Base-by-base conservation (phyloP, 2,329 filamentous ascomycete species). In the Trichoderma brevicompactum region DNA sequence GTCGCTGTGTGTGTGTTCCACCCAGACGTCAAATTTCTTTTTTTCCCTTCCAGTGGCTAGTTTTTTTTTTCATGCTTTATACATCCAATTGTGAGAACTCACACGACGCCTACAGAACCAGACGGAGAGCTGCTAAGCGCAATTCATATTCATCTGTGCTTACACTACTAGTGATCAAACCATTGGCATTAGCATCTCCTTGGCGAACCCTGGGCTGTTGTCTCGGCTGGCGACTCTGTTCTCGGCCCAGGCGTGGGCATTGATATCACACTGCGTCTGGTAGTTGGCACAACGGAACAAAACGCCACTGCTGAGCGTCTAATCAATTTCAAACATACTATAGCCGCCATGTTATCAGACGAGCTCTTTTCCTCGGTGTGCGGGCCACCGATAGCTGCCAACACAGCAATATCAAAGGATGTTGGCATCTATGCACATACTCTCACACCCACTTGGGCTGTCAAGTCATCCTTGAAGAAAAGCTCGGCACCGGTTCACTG, bases 401-500 rank as follows among this genome's bases (percentile, higher is more conserved):
- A 88, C 74, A 88, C 87, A 2, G 83, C 86, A 69, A 81, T 89
- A 61, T 82, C 85, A 65, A 88, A 94, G 78, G 93, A 97, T 79
- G 89, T 92, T 56, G 92, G 92, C 72, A 92, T 98, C 74, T 95
- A 96, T 79, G 78, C 91, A 64, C 91, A 97, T 77, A 89, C 92
- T 68, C 85, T 93, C 71, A 90, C 92, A 72, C 94, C 94, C 46
- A 85, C 89, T 62, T 86, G 89, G 69, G 84, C 87, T n/a, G 86
- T 93, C 74, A 89, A 90, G 73, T 82, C 87, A 68, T 85, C 89
- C 54, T 94, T 95, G 84, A 98, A 97, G 83, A 98, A 97, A 80
- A 96, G 92, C 81, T 91, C 92, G 15, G 88, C 89, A n/a, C 84
- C 89, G 32, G 81, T 85, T 65, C 92, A 94, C 76, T 90, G 92